Conservation (phyloP, 2,329 filamentous ascomycete species). For the Hypoxylon sp. region DNA sequence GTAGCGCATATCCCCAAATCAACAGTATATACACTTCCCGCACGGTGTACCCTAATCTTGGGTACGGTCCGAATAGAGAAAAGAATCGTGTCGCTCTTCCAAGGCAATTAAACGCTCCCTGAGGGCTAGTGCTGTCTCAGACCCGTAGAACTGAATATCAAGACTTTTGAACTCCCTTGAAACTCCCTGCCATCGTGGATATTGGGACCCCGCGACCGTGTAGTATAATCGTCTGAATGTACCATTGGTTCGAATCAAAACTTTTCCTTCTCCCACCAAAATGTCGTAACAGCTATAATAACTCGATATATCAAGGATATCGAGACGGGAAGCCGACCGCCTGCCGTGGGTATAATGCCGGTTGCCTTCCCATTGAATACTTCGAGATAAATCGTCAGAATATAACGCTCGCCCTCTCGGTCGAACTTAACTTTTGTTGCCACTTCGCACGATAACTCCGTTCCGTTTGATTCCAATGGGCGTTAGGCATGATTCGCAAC, state of each 20-base stretch:
- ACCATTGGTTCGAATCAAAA: constrained; percentile 32
- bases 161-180: constrained; percentile 39
- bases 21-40: constrained; percentile 32
- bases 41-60: constrained; percentile 16
- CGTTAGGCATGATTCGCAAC: constrained; percentile 14
- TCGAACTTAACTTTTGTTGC: constrained; percentile 12
- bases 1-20: constrained; percentile 25
- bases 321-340: constrained; percentile 41
- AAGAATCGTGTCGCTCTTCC: constrained; percentile 21
- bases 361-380: constrained; percentile 40
- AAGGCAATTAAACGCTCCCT: constrained; percentile 26
- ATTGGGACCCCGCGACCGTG: constrained; percentile 30
- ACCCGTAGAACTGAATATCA: constrained; percentile 28
- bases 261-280: constrained; percentile 32
- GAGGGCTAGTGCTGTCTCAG: constrained; percentile 7
- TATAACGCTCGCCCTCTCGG: constrained; percentile 22
- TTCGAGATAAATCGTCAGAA: constrained; percentile 33
- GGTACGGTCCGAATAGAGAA: constrained; percentile 15
- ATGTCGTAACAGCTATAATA: constrained; percentile 32
- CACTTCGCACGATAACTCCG: constrained; percentile 9
- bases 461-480: constrained; percentile 6
- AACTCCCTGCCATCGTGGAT: constrained; percentile 41
- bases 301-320: constrained; percentile 37
- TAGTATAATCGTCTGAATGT: constrained; percentile 30
- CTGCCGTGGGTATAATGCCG: constrained; percentile 48